These are phyloP conservation scores for Fusarium sp. DNA, from an alignment of 2,329 filamentous ascomycete species.

Conservation along the genomic window DNA sequence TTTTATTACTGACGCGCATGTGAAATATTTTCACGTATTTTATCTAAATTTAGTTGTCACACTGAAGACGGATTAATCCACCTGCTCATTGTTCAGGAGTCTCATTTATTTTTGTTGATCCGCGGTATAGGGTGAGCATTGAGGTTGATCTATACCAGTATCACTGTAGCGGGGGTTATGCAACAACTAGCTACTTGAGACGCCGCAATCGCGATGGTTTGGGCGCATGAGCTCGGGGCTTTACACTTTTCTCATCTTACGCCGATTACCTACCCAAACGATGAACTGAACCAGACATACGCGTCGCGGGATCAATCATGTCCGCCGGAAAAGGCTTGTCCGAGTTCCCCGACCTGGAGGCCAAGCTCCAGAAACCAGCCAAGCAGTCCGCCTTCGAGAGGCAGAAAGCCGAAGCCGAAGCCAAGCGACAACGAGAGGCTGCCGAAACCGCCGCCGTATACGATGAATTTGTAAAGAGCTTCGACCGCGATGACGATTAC, in stretches of 20 bases:
- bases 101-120: not conserved
- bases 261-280: not conserved
- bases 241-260: not conserved
- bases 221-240: not conserved
- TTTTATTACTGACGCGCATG: not conserved
- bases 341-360: constrained; percentile 77
- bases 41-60: not conserved
- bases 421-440: constrained; percentile 84
- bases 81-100: not conserved
- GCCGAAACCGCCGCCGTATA: constrained; percentile 90
- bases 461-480: constrained; percentile 87
- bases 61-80: not conserved
- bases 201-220: constrained; percentile 18
- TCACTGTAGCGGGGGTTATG: constrained; percentile 32
- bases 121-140: constrained; percentile 10
- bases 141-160: not conserved
- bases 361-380: constrained; percentile 81
- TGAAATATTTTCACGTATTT: not conserved
- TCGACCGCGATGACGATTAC: constrained; percentile 70
- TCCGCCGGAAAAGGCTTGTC: constrained; percentile 60
- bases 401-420: constrained; percentile 89
- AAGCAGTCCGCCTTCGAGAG: constrained; percentile 91
- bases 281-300: constrained; percentile 20
- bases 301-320: constrained; percentile 50
- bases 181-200: constrained; percentile 23